These are phyloP conservation scores for Colletotrichum phormii DNA, from an alignment of 2,329 filamentous ascomycete species.

Conservation along the genomic window DNA sequence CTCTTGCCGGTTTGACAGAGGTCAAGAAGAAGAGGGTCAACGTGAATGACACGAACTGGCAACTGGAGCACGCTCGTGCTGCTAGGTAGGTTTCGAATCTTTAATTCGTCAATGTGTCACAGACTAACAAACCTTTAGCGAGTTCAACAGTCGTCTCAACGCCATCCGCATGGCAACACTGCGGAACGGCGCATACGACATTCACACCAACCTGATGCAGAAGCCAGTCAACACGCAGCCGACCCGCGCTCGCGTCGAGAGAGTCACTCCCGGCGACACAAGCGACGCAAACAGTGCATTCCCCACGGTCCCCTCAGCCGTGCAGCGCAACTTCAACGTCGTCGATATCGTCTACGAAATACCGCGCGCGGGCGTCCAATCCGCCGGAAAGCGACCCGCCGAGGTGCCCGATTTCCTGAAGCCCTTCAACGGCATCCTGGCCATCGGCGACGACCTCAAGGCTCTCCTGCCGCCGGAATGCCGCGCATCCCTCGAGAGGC, in stretches of 20 bases:
- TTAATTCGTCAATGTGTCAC: constrained; percentile 34
- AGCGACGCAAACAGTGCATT: constrained; percentile 51
- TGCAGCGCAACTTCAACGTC: constrained; percentile 68
- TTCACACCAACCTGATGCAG: constrained; percentile 93
- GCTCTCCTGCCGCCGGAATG: constrained; percentile 77
- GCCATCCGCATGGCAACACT: constrained; percentile 74
- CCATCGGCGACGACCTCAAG: constrained; percentile 73
- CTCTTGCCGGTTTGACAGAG: constrained; percentile 78
- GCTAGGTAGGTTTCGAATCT: constrained; percentile 73
- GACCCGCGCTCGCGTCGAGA: constrained; percentile 85
- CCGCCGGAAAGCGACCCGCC: constrained; percentile 49
- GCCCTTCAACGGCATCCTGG: constrained; percentile 70
- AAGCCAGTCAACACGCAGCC: constrained; percentile 91
- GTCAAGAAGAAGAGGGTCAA: constrained; percentile 87
- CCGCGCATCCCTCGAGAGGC: constrained; percentile 76
- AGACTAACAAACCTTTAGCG: constrained; percentile 60
- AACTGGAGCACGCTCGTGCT: constrained; percentile 91
- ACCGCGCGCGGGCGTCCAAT: constrained; percentile 59
- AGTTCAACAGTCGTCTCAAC: constrained; percentile 83
- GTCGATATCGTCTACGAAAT: constrained; percentile 67
- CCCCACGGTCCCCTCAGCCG: constrained; percentile 58
- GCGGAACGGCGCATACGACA: constrained; percentile 85
- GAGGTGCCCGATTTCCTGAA: constrained; percentile 58
- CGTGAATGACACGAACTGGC: constrained; percentile 96
- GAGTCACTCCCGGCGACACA: constrained; percentile 59